Evolutionary conservation across 2,329 filamentous ascomycete genomes (phyloP).

Genomic region (Thielaviopsis punctulata): DNA sequence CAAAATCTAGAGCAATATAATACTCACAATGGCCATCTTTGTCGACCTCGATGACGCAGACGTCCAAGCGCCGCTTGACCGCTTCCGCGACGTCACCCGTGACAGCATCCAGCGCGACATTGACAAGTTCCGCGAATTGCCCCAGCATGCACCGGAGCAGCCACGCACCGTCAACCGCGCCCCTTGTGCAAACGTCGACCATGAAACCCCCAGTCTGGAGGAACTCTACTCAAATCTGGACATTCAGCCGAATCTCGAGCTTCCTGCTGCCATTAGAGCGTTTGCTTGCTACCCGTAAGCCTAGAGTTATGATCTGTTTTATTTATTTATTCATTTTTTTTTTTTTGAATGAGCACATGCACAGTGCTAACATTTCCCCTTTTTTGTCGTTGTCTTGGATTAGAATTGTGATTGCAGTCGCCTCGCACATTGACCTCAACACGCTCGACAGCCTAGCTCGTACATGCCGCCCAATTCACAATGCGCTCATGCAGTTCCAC

Average conservation of each 20-base stretch:
- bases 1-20: background rate
- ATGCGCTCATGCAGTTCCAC: constrained; percentile 63
- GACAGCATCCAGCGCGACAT: constrained; percentile 8
- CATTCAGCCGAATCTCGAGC: constrained; percentile 4
- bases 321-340: background rate
- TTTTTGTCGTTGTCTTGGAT: no score
- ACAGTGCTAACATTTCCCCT: constrained; percentile 1
- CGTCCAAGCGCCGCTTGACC: constrained; percentile 8
- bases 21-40: constrained; percentile 14
- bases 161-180: background rate
- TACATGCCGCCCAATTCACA: constrained; percentile 65
- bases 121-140: constrained; percentile 1
- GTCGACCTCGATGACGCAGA: constrained; percentile 15
- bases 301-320: no score
- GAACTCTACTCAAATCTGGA: constrained; percentile 9
- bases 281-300: constrained; percentile 23
- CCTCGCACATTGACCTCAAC: constrained; percentile 67
- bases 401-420: constrained; percentile 64
- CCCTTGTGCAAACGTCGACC: constrained; percentile 1
- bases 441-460: constrained; percentile 67
- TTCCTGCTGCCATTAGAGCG: constrained; percentile 13
- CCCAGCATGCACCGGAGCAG: background rate
- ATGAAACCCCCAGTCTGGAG: constrained; percentile 9
- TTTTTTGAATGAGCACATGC: background rate
- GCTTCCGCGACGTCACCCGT: constrained; percentile 4